Base-by-base conservation (phyloP, 1,139 yeast genomes). In the Hyphopichia fennica region DNA sequence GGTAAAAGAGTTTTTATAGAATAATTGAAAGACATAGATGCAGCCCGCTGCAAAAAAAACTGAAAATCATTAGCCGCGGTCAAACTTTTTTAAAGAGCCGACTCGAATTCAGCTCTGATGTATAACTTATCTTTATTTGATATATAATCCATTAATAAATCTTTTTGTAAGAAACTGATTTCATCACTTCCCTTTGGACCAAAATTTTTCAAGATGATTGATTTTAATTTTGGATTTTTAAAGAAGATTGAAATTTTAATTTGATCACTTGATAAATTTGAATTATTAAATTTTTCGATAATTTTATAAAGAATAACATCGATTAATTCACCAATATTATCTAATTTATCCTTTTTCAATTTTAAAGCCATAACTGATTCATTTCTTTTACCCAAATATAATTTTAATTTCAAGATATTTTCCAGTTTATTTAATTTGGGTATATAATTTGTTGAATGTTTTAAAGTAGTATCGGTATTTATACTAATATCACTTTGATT, bases 321-420 rank as follows among this genome's bases (percentile, higher is more conserved):
- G 28, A 57, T 49, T 30, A 67, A 53, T 41, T 67, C 69, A 37
- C 58, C 45, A 33, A 64, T 40, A 39, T 50, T 52, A 13, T 44
- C 41, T 22, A 66, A 52, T 43, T 52, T 55, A 39, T 62, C 67
- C 43, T 65, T 67, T 17, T 61, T 53, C 38, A 67, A 48, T 43
- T 57, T 56, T 11, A 67, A 42, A 0, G 58, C 53, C 11, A 59
- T 45, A 11, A 46, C 46, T 17, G 56, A 57, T 18, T 38, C 41
- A 29, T 38, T 38, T 27, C 33, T 14, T 9, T 8, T 14, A 35
- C 45, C 50, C 37, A 56, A 40, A 32, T 42, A 52, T 15, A 62
- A 50, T 34, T 60, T 60, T 17, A 62, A 45, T 37, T 60, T 60
- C 30, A 62, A 42, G 14, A 47, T 35, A 13, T 40, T 40, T 18